Evolutionary conservation across 2,329 filamentous ascomycete species (phyloP), one percentile per base, ranked within the genome.

Genomic region (Zymoseptoria brevis): DNA sequence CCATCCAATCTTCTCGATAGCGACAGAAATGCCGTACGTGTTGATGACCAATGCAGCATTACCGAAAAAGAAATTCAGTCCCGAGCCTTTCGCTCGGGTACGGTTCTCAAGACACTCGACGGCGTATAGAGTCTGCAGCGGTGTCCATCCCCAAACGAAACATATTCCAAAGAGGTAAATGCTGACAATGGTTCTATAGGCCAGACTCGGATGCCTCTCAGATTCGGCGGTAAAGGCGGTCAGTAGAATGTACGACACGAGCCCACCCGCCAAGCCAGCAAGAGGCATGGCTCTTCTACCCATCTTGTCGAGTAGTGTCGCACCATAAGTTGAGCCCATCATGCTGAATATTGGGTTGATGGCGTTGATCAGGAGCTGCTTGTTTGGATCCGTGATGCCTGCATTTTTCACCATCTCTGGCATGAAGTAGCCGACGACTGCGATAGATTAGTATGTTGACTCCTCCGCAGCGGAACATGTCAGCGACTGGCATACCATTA

Each of bases 21-120:
- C 65, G 2, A 68, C 64, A 29, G 60, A 62, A 59, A 67, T 67
- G 19, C 66, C 68, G 56, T 68, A 73, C 6, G 67, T 68, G 65
- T 73, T 73, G 57, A 74, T 71, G 61, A 79, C 75, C 54, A 80
- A 75, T 29, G 77, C 75, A 22, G 75, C 65, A 63, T 77, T 75
- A 57, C 77, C 71, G 56, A 75, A 73, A 45, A 77, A 68, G 66
- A 76, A 77, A 50, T 63, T 65, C n/a, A 64, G 52, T 19, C 64
- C 66, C n/a, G 59, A 66, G 2, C 66, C 66, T 55, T 75, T 75
- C 16, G 72, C 74, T 48, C 74, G 68, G 7, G 71, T 75, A 30
- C 71, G 66, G 66, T 74, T 75, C 58, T 74, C 71, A 7, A 75
- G 67, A 57, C 69, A 72, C 29, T 75, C 74, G 21, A 74, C 73